Base-by-base conservation (phyloP, 208 protist species). In the Trypanosoma theileri region DNA sequence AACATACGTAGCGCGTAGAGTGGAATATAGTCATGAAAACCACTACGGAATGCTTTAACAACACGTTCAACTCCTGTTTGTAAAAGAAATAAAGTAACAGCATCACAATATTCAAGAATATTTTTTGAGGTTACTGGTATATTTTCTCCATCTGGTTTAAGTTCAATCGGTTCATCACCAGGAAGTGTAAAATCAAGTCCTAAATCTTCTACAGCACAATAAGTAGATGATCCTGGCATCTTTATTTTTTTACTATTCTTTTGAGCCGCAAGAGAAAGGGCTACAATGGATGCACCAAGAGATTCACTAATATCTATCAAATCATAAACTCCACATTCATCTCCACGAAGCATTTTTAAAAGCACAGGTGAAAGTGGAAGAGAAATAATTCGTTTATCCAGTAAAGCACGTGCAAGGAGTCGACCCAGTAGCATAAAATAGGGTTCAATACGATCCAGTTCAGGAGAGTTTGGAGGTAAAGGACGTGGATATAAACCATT, bases 11-110 rank as follows among this genome's bases (percentile, higher is more conserved):
- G 71, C 6, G 88, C 79, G 21, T 77, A 69, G 19, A 93, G 69
- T 12, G 85, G 85, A 55, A 93, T 84, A 71, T 87, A 88, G 61
- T 91, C 82, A 61, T 96, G 55, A 40, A 94, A 91, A 12, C 88
- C 85, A 26, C 62, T 58, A 12, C 86, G 86, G 8, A 94, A 64
- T 0, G 85, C 85, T 40, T 74, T 66, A 1, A 91, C 79, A 7
- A 77, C 77, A 14, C 61, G 59, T 12, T 76, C 40, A 2, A 97
- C 90, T n/a, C 88, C 84, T n/a, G 44, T 71, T 17, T 72, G 77
- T 21, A 97, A 73, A 45, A 95, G 26, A 54, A 75, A 83, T 35
- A 57, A 51, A 14, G 81, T 81, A 21, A 94, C 81, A 11, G 63
- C 55, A 65, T 93, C 89, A 60, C 80, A 92, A 79, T 94, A 97